These are phyloP conservation scores for Nakaseomyces delphensis DNA, from an alignment of 1,139 yeast species.

Conservation along the genomic window DNA sequence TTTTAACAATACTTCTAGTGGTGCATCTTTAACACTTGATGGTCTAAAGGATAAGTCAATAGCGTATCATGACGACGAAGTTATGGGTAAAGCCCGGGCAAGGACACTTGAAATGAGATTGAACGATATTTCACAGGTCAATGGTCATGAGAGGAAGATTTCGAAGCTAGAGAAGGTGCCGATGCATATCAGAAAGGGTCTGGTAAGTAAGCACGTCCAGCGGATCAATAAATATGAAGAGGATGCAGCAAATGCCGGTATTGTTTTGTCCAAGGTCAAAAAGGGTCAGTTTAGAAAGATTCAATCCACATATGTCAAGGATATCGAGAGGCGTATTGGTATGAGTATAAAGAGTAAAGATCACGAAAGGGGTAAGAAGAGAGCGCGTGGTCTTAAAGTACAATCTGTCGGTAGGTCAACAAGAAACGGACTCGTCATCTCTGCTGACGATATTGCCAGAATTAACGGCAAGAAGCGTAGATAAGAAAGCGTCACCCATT, in stretches of 20 bases:
- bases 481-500: not conserved
- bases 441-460: slow-evolving; percentile 58
- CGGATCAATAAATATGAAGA: slow-evolving; percentile 53
- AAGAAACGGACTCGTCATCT: slow-evolving; percentile 69
- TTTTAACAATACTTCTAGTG: slow-evolving; percentile 44
- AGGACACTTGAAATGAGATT: slow-evolving; percentile 66
- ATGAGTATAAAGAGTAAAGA: slow-evolving; percentile 29
- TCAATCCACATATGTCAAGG: slow-evolving; percentile 40
- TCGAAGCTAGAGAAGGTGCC: slow-evolving; percentile 68
- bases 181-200: slow-evolving; percentile 78
- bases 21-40: slow-evolving; percentile 67
- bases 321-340: slow-evolving; percentile 53
- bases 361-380: slow-evolving; percentile 32
- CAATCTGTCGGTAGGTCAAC: slow-evolving; percentile 72
- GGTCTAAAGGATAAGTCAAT: slow-evolving; percentile 22
- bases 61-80: slow-evolving; percentile 44
- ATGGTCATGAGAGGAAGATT: slow-evolving; percentile 34
- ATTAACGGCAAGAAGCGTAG: slow-evolving; percentile 28
- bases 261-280: slow-evolving; percentile 56
- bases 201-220: slow-evolving; percentile 49
- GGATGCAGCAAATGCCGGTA: slow-evolving; percentile 85
- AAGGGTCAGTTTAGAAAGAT: slow-evolving; percentile 57
- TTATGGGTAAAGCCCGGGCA: slow-evolving; percentile 72
- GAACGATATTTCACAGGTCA: slow-evolving; percentile 43
- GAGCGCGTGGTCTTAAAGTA: slow-evolving; percentile 76